phyloP scores from a whole-genome alignment of 441 rosid species.

The Viola pubescens region DNA sequence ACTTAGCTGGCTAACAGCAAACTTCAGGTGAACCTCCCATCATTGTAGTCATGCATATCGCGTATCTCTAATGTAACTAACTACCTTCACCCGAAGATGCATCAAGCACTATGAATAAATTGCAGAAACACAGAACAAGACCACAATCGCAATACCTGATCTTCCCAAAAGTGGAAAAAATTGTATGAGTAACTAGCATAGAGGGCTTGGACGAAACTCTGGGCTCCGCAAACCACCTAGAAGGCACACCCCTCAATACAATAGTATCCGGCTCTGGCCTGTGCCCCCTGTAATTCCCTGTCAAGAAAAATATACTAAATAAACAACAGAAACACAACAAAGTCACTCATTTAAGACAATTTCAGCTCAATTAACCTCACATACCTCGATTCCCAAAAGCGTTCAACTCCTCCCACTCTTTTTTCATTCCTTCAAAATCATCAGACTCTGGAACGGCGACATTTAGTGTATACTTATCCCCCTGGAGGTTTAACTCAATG shows the following conservation, averaged over 20 bases:
- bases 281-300: conserved; percentile 58
- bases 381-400: conserved; percentile 57
- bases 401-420: conserved; percentile 64
- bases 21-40: background rate
- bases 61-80: too few species aligned
- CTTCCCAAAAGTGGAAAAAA: conserved; percentile 78
- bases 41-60: too few species aligned
- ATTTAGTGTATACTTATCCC: conserved; percentile 58
- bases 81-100: background rate
- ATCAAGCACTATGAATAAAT: background rate
- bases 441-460: conserved; percentile 52
- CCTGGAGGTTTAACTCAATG: conserved; percentile 76
- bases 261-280: conserved; percentile 75
- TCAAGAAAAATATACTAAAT: conserved; percentile 1
- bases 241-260: conserved; percentile 64
- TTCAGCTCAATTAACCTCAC: background rate
- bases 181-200: conserved; percentile 77
- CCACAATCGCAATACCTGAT: conserved; percentile 42
- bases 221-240: conserved; percentile 94
- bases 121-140: background rate
- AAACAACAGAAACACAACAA: background rate
- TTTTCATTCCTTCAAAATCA: conserved; percentile 66
- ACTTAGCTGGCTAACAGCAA: background rate
- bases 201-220: conserved; percentile 95
- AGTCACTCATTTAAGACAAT: conserved; percentile 8